These are phyloP conservation scores for Albizia julibrissin DNA, from an alignment of 306 rosid species.

Conservation along the genomic window DNA sequence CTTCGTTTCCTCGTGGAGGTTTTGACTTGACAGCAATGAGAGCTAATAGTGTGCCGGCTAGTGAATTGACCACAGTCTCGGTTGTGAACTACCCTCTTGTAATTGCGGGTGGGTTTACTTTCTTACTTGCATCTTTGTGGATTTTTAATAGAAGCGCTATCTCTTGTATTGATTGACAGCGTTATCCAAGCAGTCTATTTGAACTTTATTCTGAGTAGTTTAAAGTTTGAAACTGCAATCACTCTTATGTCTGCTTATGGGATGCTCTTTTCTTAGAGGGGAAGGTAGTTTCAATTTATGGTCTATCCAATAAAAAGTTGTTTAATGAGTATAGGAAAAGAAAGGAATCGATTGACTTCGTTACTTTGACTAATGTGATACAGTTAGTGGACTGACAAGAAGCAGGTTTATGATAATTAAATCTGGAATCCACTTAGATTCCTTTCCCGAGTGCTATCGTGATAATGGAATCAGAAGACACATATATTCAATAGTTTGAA, in stretches of 20 bases:
- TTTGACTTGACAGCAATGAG: constrained; percentile 57
- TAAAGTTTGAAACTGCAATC: neutral
- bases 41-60: constrained; percentile 58
- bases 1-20: constrained; percentile 62
- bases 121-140: constrained; percentile 12
- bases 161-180: constrained; percentile 2
- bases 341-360: neutral
- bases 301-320: neutral
- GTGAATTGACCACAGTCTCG: constrained; percentile 60
- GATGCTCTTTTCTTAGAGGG: neutral
- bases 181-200: constrained; percentile 1
- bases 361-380: constrained; percentile 11
- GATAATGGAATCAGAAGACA: neutral
- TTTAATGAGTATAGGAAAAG: constrained; percentile 15
- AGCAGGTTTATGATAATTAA: neutral
- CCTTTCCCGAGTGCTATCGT: neutral
- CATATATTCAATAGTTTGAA: neutral
- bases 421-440: neutral
- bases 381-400: neutral
- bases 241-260: neutral
- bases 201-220: neutral
- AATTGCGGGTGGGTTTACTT: constrained; percentile 44
- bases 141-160: neutral
- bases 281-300: neutral
- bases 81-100: constrained; percentile 46